These are phyloP conservation scores for Prunus campanulata DNA, from an alignment of 306 rosid genomes.

Conservation along the genomic window DNA sequence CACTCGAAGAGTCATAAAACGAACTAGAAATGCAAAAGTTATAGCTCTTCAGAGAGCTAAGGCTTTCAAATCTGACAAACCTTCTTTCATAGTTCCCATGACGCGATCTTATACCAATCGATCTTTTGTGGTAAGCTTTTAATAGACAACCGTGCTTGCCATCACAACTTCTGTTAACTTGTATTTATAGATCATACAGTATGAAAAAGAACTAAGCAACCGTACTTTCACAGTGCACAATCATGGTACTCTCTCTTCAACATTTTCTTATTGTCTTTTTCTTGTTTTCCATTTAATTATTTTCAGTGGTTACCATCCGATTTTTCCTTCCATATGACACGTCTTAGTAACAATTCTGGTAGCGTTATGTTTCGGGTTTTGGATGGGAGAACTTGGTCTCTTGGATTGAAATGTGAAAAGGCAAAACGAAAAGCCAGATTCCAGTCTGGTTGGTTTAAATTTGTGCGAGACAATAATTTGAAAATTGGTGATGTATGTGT, in stretches of 20 bases:
- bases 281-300: neutral
- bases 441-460: constrained; percentile 5
- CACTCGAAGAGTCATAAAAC: neutral
- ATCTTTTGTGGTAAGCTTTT: neutral
- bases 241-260: neutral
- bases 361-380: neutral
- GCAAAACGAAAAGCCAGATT: neutral
- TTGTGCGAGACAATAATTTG: constrained; percentile 17
- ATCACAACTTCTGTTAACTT: neutral
- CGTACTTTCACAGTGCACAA: neutral
- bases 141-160: neutral
- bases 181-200: too few relatives aligned
- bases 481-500: constrained; percentile 16
- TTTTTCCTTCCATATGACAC: neutral
- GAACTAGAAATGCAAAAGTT: neutral
- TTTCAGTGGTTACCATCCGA: neutral
- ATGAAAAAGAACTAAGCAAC: too few relatives aligned
- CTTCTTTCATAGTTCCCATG: constrained; percentile 19
- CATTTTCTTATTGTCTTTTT: neutral
- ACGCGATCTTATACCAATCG: neutral
- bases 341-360: neutral
- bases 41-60: constrained; percentile 11
- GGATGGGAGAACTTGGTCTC: neutral
- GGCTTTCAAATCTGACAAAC: constrained; percentile 20
- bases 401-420: neutral